Evolutionary conservation across 306 rosid species (phyloP).

Genomic region (Trifolium dubium): DNA sequence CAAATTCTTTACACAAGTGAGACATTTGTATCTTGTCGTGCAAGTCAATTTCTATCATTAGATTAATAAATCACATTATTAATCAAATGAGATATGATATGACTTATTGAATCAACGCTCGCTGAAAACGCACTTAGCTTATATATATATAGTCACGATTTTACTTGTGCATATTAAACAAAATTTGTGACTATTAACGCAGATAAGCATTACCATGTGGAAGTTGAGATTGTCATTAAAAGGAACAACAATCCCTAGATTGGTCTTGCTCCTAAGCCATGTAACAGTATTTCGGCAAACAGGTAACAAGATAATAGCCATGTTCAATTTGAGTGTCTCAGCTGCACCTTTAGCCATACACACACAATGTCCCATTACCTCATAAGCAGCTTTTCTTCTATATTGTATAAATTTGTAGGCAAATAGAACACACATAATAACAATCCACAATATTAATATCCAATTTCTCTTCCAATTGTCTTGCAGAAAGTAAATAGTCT

Average conservation of each 20-base stretch:
- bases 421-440: conserved; percentile 52
- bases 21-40: too few relatives aligned
- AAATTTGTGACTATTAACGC: too few relatives aligned
- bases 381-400: conserved; percentile 47
- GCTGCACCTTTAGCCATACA: conserved; percentile 76
- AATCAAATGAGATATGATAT: too few relatives aligned
- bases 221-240: conserved; percentile 71
- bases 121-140: too few relatives aligned
- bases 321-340: conserved; percentile 65
- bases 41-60: too few relatives aligned
- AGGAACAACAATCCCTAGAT: conserved; percentile 53
- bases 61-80: too few relatives aligned
- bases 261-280: conserved; percentile 79
- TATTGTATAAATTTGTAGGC: conserved; percentile 51
- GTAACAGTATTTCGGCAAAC: conserved; percentile 84
- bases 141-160: too few relatives aligned
- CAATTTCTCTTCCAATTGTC: conserved; percentile 68
- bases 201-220: conserved; percentile 56
- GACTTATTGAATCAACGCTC: too few relatives aligned
- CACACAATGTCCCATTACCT: conserved; percentile 62
- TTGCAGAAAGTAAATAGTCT: conserved; percentile 48
- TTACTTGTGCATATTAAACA: too few relatives aligned
- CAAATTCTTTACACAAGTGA: too few relatives aligned
- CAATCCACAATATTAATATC: conserved; percentile 54
- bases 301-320: conserved; percentile 82